Evolutionary conservation across 1,139 yeast genomes (phyloP).

Genomic region (Candida glucosophila): DNA sequence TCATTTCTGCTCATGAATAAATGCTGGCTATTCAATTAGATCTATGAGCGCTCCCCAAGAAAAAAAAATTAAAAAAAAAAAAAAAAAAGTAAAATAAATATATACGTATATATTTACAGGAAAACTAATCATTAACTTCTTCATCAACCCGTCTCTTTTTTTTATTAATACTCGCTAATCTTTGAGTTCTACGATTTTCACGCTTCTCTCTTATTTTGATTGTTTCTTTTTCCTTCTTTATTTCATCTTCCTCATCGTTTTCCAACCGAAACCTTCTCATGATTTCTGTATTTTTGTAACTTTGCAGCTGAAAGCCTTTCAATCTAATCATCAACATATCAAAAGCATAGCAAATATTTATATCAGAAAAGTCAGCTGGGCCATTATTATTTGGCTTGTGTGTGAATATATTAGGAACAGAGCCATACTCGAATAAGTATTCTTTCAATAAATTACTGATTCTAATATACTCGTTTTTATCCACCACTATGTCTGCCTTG

Average conservation of each 20-base stretch:
- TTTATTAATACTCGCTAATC: conserved; percentile 12
- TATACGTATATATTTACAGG: conserved; percentile 2
- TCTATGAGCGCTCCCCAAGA: no score
- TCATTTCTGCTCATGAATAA: conserved; percentile 1
- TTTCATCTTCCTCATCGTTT: conserved; percentile 11
- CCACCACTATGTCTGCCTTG: conserved; percentile 37
- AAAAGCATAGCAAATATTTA: conserved; percentile 33
- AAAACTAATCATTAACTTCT: conserved; percentile 3
- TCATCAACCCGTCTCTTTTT: conserved; percentile 11
- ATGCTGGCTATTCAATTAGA: no score
- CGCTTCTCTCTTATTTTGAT: conserved; percentile 22
- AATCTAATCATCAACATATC: conserved; percentile 31
- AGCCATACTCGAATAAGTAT: conserved; percentile 16
- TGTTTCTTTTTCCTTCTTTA: conserved; percentile 15
- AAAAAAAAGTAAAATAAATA: conserved; percentile 1
- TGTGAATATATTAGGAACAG: conserved; percentile 19
- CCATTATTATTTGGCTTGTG: conserved; percentile 10
- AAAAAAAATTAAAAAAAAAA: no score
- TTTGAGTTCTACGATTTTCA: conserved; percentile 26
- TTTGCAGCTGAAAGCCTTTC: conserved; percentile 12
- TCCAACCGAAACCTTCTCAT: conserved; percentile 10
- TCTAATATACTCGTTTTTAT: conserved; percentile 12
- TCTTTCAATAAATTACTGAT: conserved; percentile 16
- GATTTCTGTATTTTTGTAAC: conserved; percentile 7
- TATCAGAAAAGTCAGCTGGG: conserved; percentile 13